phyloP scores from a whole-genome alignment of 495 filamentous ascomycete genomes.

The Annulohypoxylon moriforme region DNA sequence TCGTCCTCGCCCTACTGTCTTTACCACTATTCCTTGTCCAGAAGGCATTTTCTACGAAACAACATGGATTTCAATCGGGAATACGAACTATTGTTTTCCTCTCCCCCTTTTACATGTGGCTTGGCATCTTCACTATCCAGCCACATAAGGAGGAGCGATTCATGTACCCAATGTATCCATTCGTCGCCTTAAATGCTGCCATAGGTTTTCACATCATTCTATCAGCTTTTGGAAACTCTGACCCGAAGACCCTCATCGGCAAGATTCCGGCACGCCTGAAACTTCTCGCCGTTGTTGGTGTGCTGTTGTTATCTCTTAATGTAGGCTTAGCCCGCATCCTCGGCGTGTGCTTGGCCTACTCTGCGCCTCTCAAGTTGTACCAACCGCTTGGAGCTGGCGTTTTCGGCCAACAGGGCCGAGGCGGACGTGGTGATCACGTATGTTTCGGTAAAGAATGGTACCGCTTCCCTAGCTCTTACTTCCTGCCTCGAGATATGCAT shows the following conservation, averaged over 20 bases:
- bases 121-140: conserved; percentile 88
- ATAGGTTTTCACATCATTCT: conserved; percentile 83
- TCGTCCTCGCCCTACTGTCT: conserved; percentile 80
- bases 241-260: conserved; percentile 71
- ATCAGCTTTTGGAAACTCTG: conserved; percentile 72
- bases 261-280: conserved; percentile 78
- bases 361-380: conserved; percentile 85
- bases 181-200: conserved; percentile 92
- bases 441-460: conserved; percentile 99
- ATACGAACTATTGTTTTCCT: conserved; percentile 80
- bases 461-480: conserved; percentile 93
- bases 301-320: conserved; percentile 67
- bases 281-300: conserved; percentile 65
- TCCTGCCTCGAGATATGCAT: conserved; percentile 79
- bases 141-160: conserved; percentile 99
- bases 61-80: conserved; percentile 58
- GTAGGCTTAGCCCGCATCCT: conserved; percentile 76
- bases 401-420: conserved; percentile 60
- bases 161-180: conserved; percentile 97
- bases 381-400: conserved; percentile 59
- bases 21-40: conserved; percentile 69
- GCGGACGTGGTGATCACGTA: conserved; percentile 70
- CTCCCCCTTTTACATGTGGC: conserved; percentile 93
- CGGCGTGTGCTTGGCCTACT: conserved; percentile 88
- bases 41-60: conserved; percentile 57